A percentile compares a stretch with the other conserved stretches of the same genome.
phyloP scores from a whole-genome alignment of 192 early-diverging fungal species.

The Gaertneriomyces semiglobifer region DNA sequence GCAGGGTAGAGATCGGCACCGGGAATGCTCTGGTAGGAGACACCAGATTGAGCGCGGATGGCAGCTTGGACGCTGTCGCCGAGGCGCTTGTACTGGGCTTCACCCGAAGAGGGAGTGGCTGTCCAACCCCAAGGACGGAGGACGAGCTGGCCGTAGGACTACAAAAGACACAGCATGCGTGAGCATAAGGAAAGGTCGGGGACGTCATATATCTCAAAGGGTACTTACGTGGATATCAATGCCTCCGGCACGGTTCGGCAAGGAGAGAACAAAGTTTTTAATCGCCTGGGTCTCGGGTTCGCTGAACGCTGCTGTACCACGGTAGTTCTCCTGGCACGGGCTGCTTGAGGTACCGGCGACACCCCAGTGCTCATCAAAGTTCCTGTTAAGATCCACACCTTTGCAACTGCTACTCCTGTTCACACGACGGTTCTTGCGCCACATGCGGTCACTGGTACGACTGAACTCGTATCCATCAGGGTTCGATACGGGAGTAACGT shows the following conservation, averaged over 20 bases:
- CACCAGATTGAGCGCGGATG: constrained; percentile 40
- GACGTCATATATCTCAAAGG: too few species aligned
- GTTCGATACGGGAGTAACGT: constrained; percentile 55
- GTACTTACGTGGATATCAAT: constrained; percentile 48
- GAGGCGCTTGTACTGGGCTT: constrained; percentile 36
- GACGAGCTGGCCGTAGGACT: constrained; percentile 53
- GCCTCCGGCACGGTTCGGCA: constrained; percentile 47
- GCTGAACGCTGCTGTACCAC: constrained; percentile 35
- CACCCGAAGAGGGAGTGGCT: constrained; percentile 35
- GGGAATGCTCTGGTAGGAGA: constrained; percentile 32
- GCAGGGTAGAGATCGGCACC: constrained; percentile 48
- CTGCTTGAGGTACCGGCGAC: constrained; percentile 47
- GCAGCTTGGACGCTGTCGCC: constrained; percentile 36
- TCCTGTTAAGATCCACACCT: constrained; percentile 49
- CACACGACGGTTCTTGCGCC: constrained; percentile 56
- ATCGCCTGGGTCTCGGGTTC: constrained; percentile 52
- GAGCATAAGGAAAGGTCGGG: too few species aligned
- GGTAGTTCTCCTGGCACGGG: constrained; percentile 54
- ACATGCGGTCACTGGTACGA: constrained; percentile 42
- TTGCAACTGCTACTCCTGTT: constrained; percentile 11
- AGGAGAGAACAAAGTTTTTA: constrained; percentile 41
- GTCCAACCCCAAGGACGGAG: constrained; percentile 57
- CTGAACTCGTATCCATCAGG: constrained; percentile 57
- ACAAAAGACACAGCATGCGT: too few species aligned
- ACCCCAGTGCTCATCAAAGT: constrained; percentile 53